phyloP scores from a whole-genome alignment of 1,284 basidiomycete genomes.

The Bondarzewia mesenterica region DNA sequence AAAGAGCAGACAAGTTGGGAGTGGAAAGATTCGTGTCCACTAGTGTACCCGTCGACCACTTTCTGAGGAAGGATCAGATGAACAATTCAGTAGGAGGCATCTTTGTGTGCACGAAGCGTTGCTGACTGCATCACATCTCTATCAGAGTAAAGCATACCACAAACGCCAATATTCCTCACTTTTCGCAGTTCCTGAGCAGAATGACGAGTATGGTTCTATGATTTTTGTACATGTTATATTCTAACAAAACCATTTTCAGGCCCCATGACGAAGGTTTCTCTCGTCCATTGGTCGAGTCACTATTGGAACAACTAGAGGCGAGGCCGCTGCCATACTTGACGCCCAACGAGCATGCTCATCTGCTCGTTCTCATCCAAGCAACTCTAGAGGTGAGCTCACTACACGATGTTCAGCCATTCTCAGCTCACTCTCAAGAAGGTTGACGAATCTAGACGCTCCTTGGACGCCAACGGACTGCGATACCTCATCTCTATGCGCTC shows the following conservation, averaged over 20 bases:
- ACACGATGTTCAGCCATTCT: background rate
- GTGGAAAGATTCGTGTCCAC: conserved; percentile 32
- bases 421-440: conserved; percentile 40
- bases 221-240: background rate
- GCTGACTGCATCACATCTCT: conserved; percentile 13
- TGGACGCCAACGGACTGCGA: conserved; percentile 85
- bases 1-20: conserved; percentile 11
- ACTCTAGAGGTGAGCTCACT: conserved; percentile 68
- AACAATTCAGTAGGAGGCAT: conserved; percentile 15
- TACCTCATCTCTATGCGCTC: conserved; percentile 86
- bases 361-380: conserved; percentile 77
- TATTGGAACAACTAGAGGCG: conserved; percentile 60
- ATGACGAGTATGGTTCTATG: conserved; percentile 31
- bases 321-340: conserved; percentile 64
- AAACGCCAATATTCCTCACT: conserved; percentile 34
- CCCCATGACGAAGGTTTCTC: conserved; percentile 57
- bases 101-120: background rate
- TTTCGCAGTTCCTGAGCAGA: conserved; percentile 26
- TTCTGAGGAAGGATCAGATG: conserved; percentile 30
- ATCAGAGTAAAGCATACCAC: conserved; percentile 16
- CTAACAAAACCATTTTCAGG: conserved; percentile 11
- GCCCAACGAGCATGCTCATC: conserved; percentile 69
- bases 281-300: conserved; percentile 46
- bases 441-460: conserved; percentile 76
- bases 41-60: conserved; percentile 47